These are phyloP conservation scores for Raddia guianensis DNA, from an alignment of 176 grass and related monocot species.

Conservation along the genomic window DNA sequence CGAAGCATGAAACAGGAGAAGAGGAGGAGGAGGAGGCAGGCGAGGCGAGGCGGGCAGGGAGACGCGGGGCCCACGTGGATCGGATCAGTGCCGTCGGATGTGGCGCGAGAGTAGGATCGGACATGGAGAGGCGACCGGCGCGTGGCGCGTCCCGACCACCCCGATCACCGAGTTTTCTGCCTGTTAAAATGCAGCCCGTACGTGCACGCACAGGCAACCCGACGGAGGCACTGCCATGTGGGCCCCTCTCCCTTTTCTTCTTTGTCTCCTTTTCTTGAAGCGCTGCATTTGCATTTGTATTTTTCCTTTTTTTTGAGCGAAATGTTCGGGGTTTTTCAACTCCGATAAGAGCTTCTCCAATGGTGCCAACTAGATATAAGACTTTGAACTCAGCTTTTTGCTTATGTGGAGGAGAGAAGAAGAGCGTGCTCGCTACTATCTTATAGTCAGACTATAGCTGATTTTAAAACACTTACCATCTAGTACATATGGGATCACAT, in stretches of 20 bases:
- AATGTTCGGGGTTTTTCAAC: not conserved
- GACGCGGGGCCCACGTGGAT: conserved; percentile 25
- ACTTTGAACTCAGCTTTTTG: too few species aligned
- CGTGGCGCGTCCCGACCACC: conserved; percentile 50
- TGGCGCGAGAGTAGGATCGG: conserved; percentile 49
- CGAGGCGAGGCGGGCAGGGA: conserved; percentile 39
- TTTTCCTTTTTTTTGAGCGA: too few species aligned
- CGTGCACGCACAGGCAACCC: conserved; percentile 13
- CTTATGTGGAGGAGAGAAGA: too few species aligned
- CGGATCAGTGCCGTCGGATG: conserved; percentile 41
- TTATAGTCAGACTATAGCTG: too few species aligned
- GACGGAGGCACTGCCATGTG: conserved; percentile 4
- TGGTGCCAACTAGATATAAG: too few species aligned
- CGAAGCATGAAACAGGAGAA: too few species aligned
- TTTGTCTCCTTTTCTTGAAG: not conserved
- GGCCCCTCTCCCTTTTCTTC: not conserved
- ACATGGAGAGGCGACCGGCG: conserved; percentile 30
- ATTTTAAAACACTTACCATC: too few species aligned
- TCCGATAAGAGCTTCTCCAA: not conserved
- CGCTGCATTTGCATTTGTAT: not conserved
- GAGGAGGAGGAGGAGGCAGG: not conserved
- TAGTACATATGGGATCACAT: too few species aligned
- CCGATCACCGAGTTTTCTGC: conserved; percentile 55
- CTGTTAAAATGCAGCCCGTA: conserved; percentile 37
- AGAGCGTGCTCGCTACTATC: too few species aligned